Evolutionary conservation across 2,329 filamentous ascomycete genomes (phyloP).

Genomic region (Trichoderma asperellum): DNA sequence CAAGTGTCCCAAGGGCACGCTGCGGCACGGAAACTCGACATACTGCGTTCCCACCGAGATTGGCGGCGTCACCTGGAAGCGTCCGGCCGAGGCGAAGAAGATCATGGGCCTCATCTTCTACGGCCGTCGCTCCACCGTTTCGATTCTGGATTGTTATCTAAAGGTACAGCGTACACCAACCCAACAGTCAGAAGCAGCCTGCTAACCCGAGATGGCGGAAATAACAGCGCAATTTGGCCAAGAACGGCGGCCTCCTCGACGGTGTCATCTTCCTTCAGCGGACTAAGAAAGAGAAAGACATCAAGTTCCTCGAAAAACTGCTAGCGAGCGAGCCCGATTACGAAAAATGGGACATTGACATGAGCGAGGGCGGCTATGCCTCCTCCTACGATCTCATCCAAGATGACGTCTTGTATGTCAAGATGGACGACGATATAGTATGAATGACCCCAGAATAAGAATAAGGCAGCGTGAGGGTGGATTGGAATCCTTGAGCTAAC

Average conservation of each 20-base stretch:
- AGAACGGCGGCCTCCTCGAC: conserved; percentile 51
- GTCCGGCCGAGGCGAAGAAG: conserved; percentile 34
- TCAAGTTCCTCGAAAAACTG: conserved; percentile 47
- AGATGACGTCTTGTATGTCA: conserved; percentile 49
- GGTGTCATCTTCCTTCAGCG: conserved; percentile 51
- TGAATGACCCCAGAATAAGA: conserved; percentile 30
- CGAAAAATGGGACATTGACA: conserved; percentile 44
- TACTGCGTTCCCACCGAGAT: conserved; percentile 18
- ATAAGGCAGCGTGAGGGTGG: no score
- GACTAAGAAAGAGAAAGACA: conserved; percentile 45
- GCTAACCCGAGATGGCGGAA: conserved; percentile 4
- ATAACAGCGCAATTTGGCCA: conserved; percentile 47
- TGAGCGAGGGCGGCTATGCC: conserved; percentile 42
- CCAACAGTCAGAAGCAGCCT: not conserved
- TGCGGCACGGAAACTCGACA: conserved; percentile 17
- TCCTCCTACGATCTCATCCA: conserved; percentile 51
- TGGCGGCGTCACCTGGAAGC: conserved; percentile 21
- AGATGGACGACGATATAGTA: conserved; percentile 47
- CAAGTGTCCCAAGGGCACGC: conserved; percentile 15
- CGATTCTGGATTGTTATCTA: conserved; percentile 53
- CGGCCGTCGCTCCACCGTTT: conserved; percentile 49
- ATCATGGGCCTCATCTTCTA: conserved; percentile 54
- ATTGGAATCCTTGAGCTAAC: not conserved
- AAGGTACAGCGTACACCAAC: conserved; percentile 37
- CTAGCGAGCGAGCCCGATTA: conserved; percentile 44